Evolutionary conservation across 495 filamentous ascomycete species (phyloP).

Genomic region (Podospora tetraspora): DNA sequence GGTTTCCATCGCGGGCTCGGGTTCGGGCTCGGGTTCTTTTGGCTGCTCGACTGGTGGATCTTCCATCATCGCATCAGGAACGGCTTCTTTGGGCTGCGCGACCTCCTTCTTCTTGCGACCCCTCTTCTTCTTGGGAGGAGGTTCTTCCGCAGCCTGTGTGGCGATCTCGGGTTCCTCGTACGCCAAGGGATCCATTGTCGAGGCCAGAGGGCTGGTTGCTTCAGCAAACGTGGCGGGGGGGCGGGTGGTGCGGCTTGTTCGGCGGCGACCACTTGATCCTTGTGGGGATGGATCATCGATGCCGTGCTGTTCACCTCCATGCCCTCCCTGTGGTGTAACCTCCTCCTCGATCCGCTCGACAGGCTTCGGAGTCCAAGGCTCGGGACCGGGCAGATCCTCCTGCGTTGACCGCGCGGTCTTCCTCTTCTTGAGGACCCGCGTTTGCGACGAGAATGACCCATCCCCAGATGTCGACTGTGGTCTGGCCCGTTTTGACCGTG

Average conservation of each 20-base stretch:
- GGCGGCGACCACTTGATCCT: background rate
- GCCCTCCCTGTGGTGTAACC: background rate
- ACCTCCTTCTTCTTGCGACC: conserved; percentile 22
- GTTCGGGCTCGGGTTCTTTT: background rate
- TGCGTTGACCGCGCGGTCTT: background rate
- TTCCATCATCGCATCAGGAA: background rate
- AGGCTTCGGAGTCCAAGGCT: background rate
- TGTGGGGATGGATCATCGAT: background rate
- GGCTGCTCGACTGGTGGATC: conserved; percentile 1
- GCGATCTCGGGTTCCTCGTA: background rate
- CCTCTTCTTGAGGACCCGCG: conserved; percentile 13
- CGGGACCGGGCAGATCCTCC: background rate
- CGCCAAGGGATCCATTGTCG: background rate
- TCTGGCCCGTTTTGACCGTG: background rate
- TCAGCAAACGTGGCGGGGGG: background rate
- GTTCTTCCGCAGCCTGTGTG: background rate
- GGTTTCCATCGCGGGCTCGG: background rate
- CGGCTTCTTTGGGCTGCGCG: background rate
- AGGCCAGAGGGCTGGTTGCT: background rate
- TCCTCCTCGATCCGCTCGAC: background rate
- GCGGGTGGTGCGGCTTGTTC: background rate
- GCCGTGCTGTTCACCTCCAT: background rate
- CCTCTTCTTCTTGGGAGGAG: conserved; percentile 13
- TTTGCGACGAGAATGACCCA: conserved; percentile 6
- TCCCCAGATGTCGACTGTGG: background rate